Evolutionary conservation across 2,329 filamentous ascomycete genomes (phyloP), one percentile per base, ranked within the genome.

Genomic region (Iodosphaeria phyllophila): DNA sequence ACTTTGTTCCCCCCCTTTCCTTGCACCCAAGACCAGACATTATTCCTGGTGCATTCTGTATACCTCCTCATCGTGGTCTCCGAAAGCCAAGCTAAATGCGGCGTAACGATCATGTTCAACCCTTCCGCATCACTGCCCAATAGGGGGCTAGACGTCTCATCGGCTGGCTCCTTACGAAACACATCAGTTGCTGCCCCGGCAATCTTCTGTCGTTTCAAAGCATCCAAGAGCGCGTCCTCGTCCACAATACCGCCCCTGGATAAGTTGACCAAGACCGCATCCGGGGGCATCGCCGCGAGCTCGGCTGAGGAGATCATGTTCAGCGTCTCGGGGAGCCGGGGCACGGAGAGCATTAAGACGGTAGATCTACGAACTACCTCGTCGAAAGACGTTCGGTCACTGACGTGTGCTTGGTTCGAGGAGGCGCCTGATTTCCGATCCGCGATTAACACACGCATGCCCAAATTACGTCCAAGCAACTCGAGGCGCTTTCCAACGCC

Each of bases 221-320:
- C 41, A 4, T 30, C 30, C 9, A 44, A 29, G 1, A 46, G 33
- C 0, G 42, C 42, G 6, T 16, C 25, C 33, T 47, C 42, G 22
- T 45, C 37, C 11, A 46, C 40, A 21, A 47, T 40, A 1, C 42
- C 42, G 6, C 42, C 43, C 4, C 43, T 40, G 13, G 43, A 43
- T 9, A 45, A 41, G 22, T 47, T 47, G 26, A 46, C 32, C 10
- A 46, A 26, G 11, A 45, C 28, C 1, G 34, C 30, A 22, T 37
- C 32, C 3, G 29, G 23, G 22, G 28, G 33, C 41, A 44, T 44
- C 5, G 29, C 24, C 6, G 24, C 21, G 2, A 46, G 28, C 30
- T 46, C 43, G 0, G 32, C 23, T 5, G 27, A 27, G 2, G 37
- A 35, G 13, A 46, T 34, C 14, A 41, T 30, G 25, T 39, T 36